Base-by-base conservation (phyloP, 2,329 filamentous ascomycete genomes). In the Diaporthe ampelina region DNA sequence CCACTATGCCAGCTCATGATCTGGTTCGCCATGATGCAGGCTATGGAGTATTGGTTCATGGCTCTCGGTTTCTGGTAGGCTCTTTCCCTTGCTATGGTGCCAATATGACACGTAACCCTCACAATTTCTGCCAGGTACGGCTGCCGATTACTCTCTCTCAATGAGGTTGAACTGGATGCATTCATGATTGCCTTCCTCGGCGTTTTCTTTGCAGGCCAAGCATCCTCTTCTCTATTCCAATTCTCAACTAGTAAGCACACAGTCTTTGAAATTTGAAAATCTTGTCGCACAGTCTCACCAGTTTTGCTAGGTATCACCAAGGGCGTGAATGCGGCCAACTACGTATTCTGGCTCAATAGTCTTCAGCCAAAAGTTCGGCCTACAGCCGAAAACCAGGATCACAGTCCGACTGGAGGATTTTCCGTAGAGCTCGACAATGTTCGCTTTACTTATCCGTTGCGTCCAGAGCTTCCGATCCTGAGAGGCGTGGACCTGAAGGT, bases 21-120 rank as follows among this genome's bases (percentile, higher is more conserved):
- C 7, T 85, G 83, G 0, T 86, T 78, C 68, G 77, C 76, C 8
- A 57, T 79, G 15, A 80, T 80, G 73, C 79, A 88, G 21, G 83
- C 83, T 0, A 83, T 87, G 17, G 84, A 85, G 73, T 81, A 83
- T 72, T 83, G 80, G 77, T 83, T 85, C 72, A 81, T 85, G 77
- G 84, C 83, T 1, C 78, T 85, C 15, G 84, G 84, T 1, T 86
- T 86, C 74, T 86, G 84, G 84, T 78, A 35, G 11, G 43, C 35
- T 26, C 35, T 5, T 13, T 1, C 32, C 24, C 40, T 2, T 13
- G 59, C 21, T 5, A 19, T 29, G 17, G 15, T 11, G 29, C 24
- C 19, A n/a, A 7, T 4, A 10, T 24, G 24, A 17, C 6, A 21
- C 40, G 21, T 4, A 17, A 9, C 32, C 17, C 59, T 61, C 37